phyloP scores from a whole-genome alignment of 2,329 filamentous ascomycete species.

The Arthrobotrys conoides region DNA sequence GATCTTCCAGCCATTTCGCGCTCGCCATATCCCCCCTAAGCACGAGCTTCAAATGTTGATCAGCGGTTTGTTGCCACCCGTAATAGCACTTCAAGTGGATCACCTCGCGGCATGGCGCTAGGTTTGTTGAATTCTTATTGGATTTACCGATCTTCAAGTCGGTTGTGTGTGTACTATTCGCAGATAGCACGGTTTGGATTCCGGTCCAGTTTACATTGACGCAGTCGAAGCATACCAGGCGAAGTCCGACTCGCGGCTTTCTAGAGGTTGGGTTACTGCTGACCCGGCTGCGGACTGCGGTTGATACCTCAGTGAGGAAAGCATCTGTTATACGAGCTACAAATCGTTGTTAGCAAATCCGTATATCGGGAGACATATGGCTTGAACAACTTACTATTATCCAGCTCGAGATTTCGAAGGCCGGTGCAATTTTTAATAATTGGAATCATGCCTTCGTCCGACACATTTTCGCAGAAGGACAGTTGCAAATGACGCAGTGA shows the following conservation, averaged over 20 bases:
- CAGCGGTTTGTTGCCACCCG: slow-evolving; percentile 92
- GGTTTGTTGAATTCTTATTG: slow-evolving; percentile 64
- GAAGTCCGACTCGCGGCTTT: slow-evolving; percentile 74
- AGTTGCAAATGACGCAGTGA: slow-evolving; percentile 84
- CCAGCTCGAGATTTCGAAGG: slow-evolving; percentile 83
- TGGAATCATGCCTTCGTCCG: slow-evolving; percentile 86
- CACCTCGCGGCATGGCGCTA: slow-evolving; percentile 79
- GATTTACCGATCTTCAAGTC: slow-evolving; percentile 64
- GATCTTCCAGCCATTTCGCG: slow-evolving; percentile 84
- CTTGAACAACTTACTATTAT: slow-evolving; percentile 75
- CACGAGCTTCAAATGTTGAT: slow-evolving; percentile 91
- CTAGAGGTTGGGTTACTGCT: slow-evolving; percentile 62
- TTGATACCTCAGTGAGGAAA: slow-evolving; percentile 84
- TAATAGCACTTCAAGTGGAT: slow-evolving; percentile 94
- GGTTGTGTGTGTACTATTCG: slow-evolving; percentile 81
- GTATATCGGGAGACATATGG: not conserved
- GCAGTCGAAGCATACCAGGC: slow-evolving; percentile 90
- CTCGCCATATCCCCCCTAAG: slow-evolving; percentile 75
- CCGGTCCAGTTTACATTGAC: slow-evolving; percentile 93
- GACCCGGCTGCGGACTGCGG: slow-evolving; percentile 77
- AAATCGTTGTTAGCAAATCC: slow-evolving; percentile 5
- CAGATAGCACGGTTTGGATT: slow-evolving; percentile 85
- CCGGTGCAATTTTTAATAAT: slow-evolving; percentile 81
- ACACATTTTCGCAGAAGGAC: slow-evolving; percentile 88
- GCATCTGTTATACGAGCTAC: slow-evolving; percentile 83